Conservation (phyloP, 176 grass and related monocot species). For the Carex kokanica region DNA sequence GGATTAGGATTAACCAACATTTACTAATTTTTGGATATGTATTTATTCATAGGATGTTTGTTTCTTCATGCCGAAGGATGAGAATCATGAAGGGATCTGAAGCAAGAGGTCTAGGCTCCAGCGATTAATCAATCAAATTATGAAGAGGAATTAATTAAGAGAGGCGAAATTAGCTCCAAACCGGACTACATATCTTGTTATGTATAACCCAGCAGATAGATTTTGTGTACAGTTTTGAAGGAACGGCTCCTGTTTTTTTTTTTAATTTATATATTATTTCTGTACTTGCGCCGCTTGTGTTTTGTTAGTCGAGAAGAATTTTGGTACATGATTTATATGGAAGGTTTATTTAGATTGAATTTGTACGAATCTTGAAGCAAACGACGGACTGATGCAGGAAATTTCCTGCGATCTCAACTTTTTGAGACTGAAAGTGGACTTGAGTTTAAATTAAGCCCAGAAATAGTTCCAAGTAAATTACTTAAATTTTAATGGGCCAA, state of each 20-base stretch:
- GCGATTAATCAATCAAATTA: conserved; percentile 20
- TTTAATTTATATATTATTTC: conserved; percentile 7
- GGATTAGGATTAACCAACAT: neutral
- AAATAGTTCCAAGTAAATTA: neutral
- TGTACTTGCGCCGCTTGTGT: neutral
- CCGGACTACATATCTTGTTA: neutral
- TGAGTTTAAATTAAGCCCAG: neutral
- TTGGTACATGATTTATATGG: neutral
- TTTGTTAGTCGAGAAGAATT: conserved; percentile 2
- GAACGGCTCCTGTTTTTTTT: conserved; percentile 3
- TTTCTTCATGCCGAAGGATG: conserved; percentile 80
- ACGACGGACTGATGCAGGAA: no score
- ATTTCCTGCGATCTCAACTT: neutral
- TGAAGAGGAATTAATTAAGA: conserved; percentile 3
- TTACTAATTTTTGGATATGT: neutral
- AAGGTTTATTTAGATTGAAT: no score
- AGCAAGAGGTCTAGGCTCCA: conserved; percentile 65
- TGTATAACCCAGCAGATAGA: conserved; percentile 9
- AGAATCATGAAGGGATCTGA: conserved; percentile 77
- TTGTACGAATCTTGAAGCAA: no score
- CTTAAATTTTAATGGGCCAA: neutral
- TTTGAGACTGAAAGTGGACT: neutral
- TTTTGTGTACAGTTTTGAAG: conserved; percentile 25
- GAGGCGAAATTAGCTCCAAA: conserved; percentile 2
- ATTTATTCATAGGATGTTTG: conserved; percentile 53